These are phyloP conservation scores for Mediolabrus comicus DNA, from an alignment of 108 stramenopile genomes.

Conservation along the genomic window DNA sequence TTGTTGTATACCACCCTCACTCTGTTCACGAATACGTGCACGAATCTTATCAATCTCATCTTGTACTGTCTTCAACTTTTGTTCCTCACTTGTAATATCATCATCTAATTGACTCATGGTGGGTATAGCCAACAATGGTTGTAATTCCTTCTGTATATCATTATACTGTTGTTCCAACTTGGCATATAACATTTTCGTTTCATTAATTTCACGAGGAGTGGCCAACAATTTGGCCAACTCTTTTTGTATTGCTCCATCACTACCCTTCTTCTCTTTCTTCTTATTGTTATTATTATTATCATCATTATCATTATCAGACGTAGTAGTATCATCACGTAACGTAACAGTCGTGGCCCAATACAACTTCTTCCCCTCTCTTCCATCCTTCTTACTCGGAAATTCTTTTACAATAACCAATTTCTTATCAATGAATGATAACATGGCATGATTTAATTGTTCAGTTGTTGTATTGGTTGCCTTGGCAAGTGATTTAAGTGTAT, in stretches of 20 bases:
- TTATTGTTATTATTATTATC: background rate
- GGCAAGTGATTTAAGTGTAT: conserved; percentile 67
- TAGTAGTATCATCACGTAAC: background rate
- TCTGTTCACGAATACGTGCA: conserved; percentile 23
- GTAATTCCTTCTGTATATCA: conserved; percentile 32
- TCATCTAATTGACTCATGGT: conserved; percentile 59
- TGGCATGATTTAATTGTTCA: conserved; percentile 56
- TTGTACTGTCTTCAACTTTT: conserved; percentile 35
- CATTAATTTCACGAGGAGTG: conserved; percentile 40
- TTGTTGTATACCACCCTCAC: background rate
- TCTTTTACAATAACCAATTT: conserved; percentile 64
- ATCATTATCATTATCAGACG: background rate
- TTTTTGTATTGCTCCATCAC: conserved; percentile 19
- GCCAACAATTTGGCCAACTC: conserved; percentile 30
- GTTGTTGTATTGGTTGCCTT: conserved; percentile 60
- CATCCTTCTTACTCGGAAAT: conserved; percentile 49
- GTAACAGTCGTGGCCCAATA: conserved; percentile 57
- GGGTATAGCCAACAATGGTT: conserved; percentile 38
- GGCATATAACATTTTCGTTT: conserved; percentile 20
- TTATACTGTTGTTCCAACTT: conserved; percentile 25
- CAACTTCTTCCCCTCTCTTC: conserved; percentile 52
- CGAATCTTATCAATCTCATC: conserved; percentile 32
- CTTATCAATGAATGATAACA: conserved; percentile 74
- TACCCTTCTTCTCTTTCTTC: conserved; percentile 42
- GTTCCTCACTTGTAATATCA: conserved; percentile 30